Evolutionary conservation across 2,329 filamentous ascomycete species (phyloP).

Genomic region (Beauveria sp.): DNA sequence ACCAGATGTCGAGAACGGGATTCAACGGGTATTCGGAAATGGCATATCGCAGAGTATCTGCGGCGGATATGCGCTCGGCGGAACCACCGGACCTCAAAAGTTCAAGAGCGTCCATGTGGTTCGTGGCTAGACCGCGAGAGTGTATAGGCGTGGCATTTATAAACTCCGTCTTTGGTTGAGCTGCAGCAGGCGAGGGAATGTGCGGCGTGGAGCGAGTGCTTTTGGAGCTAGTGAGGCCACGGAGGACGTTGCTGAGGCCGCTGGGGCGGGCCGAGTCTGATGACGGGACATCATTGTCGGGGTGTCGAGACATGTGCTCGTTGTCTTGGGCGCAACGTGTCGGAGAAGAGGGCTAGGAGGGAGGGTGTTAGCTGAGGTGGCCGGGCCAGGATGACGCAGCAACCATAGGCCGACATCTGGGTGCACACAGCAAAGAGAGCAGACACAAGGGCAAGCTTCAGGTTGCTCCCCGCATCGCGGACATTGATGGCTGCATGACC

Average conservation of each 20-base stretch:
- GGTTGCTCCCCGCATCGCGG: neutral
- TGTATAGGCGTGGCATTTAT: constrained; percentile 33
- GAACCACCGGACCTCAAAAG: constrained; percentile 45
- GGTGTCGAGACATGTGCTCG: constrained; percentile 53
- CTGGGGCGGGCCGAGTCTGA: constrained; percentile 48
- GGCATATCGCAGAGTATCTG: constrained; percentile 46
- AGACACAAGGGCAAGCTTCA: neutral
- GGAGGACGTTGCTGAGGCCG: constrained; percentile 56
- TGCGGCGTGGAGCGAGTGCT: constrained; percentile 43
- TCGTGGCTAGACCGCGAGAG: constrained; percentile 38
- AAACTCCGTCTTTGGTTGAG: constrained; percentile 37
- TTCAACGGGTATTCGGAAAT: constrained; percentile 53
- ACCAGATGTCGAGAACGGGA: constrained; percentile 56
- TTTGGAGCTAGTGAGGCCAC: constrained; percentile 51
- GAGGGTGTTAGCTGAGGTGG: neutral
- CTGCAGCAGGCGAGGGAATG: constrained; percentile 30
- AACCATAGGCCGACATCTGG: neutral
- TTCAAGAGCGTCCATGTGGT: constrained; percentile 47
- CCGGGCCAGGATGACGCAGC: neutral
- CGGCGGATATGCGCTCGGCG: constrained; percentile 49
- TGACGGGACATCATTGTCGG: constrained; percentile 48
- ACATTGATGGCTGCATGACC: neutral
- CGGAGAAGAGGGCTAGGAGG: neutral
- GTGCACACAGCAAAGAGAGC: neutral
- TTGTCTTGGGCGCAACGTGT: constrained; percentile 18